phyloP scores from a whole-genome alignment of 2,329 filamentous ascomycete species.

The Graphilbum ipis-grandicollis region DNA sequence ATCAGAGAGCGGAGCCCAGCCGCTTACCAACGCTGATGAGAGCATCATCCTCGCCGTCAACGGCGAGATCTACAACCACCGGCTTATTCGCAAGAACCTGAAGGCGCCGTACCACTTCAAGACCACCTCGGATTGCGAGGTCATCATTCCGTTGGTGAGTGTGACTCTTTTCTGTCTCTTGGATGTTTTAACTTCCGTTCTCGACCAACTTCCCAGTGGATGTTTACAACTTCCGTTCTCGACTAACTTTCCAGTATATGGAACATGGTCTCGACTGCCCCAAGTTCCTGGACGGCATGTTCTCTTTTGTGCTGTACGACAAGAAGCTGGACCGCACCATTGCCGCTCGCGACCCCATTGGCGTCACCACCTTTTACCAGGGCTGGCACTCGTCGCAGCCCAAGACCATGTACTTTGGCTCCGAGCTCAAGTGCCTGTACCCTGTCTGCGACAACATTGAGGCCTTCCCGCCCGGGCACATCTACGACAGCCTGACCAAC shows the following conservation, averaged over 20 bases:
- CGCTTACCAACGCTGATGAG: constrained; percentile 79
- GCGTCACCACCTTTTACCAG: constrained; percentile 94
- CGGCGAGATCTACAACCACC: constrained; percentile 99
- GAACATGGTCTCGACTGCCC: constrained; percentile 85
- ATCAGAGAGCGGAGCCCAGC: constrained; percentile 84
- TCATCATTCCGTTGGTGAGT: constrained; percentile 88
- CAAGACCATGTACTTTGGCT: constrained; percentile 83
- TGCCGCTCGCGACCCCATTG: constrained; percentile 89
- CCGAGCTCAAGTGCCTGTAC: constrained; percentile 85
- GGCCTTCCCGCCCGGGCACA: constrained; percentile 83
- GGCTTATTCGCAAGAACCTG: constrained; percentile 74
- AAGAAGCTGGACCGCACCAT: constrained; percentile 84
- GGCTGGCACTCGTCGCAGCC: constrained; percentile 75
- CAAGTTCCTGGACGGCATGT: constrained; percentile 95
- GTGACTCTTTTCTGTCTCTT: no score
- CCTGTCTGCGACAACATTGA: constrained; percentile 91
- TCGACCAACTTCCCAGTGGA: no score
- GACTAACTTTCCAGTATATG: constrained; percentile 48
- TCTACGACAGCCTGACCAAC: constrained; percentile 89
- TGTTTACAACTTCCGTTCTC: no score
- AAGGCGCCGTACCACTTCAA: constrained; percentile 87
- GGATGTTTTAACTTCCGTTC: no score
- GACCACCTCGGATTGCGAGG: constrained; percentile 96
- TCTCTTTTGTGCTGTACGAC: constrained; percentile 96
- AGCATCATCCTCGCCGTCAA: constrained; percentile 89